phyloP scores from a whole-genome alignment of 2,329 filamentous ascomycete genomes.

The Paecilomyces variotii region DNA sequence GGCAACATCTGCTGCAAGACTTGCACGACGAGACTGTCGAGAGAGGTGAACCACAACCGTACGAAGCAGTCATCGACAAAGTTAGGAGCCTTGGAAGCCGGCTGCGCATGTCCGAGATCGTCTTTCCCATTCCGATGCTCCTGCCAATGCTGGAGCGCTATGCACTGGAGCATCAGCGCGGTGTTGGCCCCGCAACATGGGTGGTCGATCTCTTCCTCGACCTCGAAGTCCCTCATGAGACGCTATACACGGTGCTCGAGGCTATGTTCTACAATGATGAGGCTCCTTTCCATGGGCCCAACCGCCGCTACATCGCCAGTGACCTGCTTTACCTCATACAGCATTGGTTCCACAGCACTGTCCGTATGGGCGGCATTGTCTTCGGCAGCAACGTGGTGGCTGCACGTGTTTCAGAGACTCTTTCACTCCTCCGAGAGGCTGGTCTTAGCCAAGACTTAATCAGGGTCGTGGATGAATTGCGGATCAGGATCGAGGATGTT shows the following conservation, averaged over 20 bases:
- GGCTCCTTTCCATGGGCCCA: constrained; percentile 53
- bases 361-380: constrained; percentile 45
- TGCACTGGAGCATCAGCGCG: constrained; percentile 42
- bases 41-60: constrained; percentile 34
- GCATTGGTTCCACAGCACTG: constrained; percentile 53
- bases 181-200: constrained; percentile 45
- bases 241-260: constrained; percentile 55
- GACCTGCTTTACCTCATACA: constrained; percentile 56
- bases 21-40: constrained; percentile 52
- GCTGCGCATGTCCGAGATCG: constrained; percentile 47
- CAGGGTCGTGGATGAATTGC: constrained; percentile 33
- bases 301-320: constrained; percentile 49
- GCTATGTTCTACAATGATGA: constrained; percentile 61
- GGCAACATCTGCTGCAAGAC: constrained; percentile 71
- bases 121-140: constrained; percentile 49
- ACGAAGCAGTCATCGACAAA: constrained; percentile 44
- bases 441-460: constrained; percentile 32
- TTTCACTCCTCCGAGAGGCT: constrained; percentile 38
- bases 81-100: constrained; percentile 51
- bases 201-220: constrained; percentile 59
- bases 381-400: constrained; percentile 56
- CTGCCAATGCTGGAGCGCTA: constrained; percentile 50
- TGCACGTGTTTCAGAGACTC: constrained; percentile 37
- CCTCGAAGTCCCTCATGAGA: constrained; percentile 54
- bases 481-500: constrained; percentile 32